Evolutionary conservation across 208 protist species (phyloP).

Genomic region (Wallacemonas sp.): DNA sequence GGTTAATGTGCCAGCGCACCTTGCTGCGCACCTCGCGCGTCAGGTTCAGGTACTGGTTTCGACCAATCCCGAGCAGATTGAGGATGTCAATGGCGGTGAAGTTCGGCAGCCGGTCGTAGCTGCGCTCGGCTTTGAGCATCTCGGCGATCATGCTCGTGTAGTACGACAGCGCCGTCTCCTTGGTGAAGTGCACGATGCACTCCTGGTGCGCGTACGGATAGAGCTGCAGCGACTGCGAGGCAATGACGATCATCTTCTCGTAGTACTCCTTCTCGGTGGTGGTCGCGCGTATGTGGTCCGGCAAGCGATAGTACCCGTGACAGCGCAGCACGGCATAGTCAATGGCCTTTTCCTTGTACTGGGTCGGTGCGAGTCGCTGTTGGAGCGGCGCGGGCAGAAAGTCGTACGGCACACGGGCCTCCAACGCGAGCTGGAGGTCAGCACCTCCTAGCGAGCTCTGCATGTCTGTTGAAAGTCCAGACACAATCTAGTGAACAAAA

Average conservation of each 20-base stretch:
- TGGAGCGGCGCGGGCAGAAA: conserved; percentile 56
- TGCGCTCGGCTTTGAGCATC: conserved; percentile 73
- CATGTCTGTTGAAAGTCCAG: conserved; percentile 14
- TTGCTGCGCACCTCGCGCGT: conserved; percentile 95
- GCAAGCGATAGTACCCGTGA: conserved; percentile 68
- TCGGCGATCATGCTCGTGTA: conserved; percentile 74
- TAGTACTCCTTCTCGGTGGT: conserved; percentile 77
- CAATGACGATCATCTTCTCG: conserved; percentile 57
- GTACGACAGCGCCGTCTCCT: conserved; percentile 72
- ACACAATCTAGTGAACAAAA: neutral
- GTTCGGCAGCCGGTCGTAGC: conserved; percentile 97
- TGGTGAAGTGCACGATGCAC: conserved; percentile 62
- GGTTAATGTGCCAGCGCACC: conserved; percentile 78
- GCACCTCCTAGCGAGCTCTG: conserved; percentile 26
- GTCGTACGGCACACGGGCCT: conserved; percentile 51
- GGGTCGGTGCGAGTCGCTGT: conserved; percentile 54
- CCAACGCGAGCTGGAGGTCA: conserved; percentile 66
- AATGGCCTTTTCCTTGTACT: conserved; percentile 48
- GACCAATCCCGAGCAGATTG: conserved; percentile 94
- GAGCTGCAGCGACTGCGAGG: conserved; percentile 59
- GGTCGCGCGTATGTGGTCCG: conserved; percentile 46
- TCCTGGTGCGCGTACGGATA: conserved; percentile 79
- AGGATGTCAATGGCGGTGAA: conserved; percentile 97
- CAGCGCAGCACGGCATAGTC: conserved; percentile 52
- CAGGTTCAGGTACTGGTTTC: conserved; percentile 97